Base-by-base conservation (phyloP, 805 yeast species). In the Helenozyma rhizophorensis region DNA sequence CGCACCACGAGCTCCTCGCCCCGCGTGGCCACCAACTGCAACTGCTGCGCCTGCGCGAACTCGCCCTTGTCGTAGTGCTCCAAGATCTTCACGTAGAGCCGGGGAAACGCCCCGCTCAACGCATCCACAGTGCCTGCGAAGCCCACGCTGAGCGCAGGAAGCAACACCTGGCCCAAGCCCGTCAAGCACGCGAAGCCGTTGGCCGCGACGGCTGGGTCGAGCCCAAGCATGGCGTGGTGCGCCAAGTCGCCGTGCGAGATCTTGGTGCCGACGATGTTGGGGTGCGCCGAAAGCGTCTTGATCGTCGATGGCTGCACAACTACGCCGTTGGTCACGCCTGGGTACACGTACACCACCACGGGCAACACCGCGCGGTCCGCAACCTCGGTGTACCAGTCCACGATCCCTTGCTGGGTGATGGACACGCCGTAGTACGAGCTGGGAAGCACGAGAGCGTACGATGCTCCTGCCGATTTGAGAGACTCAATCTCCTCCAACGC, bases 111-210 rank as follows among this genome's bases (percentile, higher is more conserved):
- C 22, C 75, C 76, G 25, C 72, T 58, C 21, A 73, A 54, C 6
- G 76, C 80, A 47, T 73, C 78, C 36, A 74, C 66, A 11, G 76
- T 62, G 21, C 78, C 79, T 31, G 58, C 55, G 32, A 62, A 63
- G n/a, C 76, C 76, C 14, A 70, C 63, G 1, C 64, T 36, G 28
- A 70, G 53, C 12, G 66, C 68, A 15, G 79, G 78, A 21, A 72
- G 50, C 22, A 74, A 52, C 25, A 71, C 53, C 47, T 74, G 78
- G 18, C 78, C 78, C 13, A 72, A 56, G 11, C 80, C 80, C 7
- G 76, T 66, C 43, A 70, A 63, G 22, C 65, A 51, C 18, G 51
- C 38, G 56, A 74, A 74, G 42, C 68, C 57, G 41, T 61, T 62
- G 9, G 34, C 25, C 12, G 29, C 38, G 34, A 70, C 60, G 24